Evolutionary conservation across 2,329 filamentous ascomycete genomes (phyloP).

Genomic region (Mycosphaerella sp.): DNA sequence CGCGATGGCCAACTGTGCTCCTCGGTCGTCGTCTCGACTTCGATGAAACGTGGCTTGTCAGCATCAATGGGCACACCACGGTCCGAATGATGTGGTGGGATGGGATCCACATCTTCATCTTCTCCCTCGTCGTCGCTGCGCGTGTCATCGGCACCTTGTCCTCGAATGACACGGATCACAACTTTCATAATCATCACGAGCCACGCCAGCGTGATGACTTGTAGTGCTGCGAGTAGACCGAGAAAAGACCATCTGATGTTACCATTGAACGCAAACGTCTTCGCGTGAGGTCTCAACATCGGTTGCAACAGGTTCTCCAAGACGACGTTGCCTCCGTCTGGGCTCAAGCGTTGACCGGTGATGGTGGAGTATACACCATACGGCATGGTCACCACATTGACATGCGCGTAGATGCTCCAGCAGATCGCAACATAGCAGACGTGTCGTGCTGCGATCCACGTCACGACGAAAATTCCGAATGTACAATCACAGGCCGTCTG

Average conservation of each 20-base stretch:
- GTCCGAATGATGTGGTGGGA: constrained; percentile 21
- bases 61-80: constrained; percentile 10
- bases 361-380: constrained; percentile 63
- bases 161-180: constrained; percentile 69
- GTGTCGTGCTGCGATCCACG: constrained; percentile 80
- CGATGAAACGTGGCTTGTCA: constrained; percentile 36
- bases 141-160: constrained; percentile 72
- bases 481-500: constrained; percentile 69
- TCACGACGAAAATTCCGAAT: constrained; percentile 78
- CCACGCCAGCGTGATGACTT: constrained; percentile 77
- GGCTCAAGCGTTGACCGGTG: constrained; percentile 48
- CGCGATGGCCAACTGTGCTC: constrained; percentile 39
- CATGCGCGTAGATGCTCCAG: constrained; percentile 71
- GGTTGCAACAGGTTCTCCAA: constrained; percentile 63
- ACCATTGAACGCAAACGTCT: constrained; percentile 68
- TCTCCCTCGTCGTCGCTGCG: constrained; percentile 81
- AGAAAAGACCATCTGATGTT: constrained; percentile 72
- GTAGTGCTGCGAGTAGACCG: constrained; percentile 66
- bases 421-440: constrained; percentile 70
- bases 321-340: constrained; percentile 41
- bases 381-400: constrained; percentile 52
- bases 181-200: constrained; percentile 83
- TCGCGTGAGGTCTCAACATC: constrained; percentile 61
- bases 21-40: constrained; percentile 71
- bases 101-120: constrained; percentile 46